A percentile compares a stretch with the other conserved stretches of the same genome.
Conservation (phyloP, 257 asterid genomes). For the Penstemon davidsonii region DNA sequence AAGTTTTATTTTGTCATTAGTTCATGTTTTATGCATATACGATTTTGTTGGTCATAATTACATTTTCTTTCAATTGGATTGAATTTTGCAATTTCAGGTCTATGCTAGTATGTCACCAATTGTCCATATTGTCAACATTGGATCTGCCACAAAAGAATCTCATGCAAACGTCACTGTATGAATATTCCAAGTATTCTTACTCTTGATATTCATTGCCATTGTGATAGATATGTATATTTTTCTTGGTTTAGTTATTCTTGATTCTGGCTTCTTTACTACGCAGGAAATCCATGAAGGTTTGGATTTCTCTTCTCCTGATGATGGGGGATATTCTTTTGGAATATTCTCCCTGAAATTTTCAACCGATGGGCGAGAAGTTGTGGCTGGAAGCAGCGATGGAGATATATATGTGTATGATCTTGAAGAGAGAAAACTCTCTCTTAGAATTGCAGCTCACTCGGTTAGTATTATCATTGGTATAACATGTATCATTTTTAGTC, state of each 20-base stretch:
- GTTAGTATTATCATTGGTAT: conserved; percentile 35
- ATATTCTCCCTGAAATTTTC: conserved; percentile 83
- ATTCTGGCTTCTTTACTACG: conserved; percentile 18
- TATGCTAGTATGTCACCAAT: conserved; percentile 86
- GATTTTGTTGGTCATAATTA: conserved; percentile 17
- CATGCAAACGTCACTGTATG: conserved; percentile 78
- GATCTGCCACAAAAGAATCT: conserved; percentile 63
- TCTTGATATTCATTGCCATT: conserved; percentile 11
- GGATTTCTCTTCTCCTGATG: conserved; percentile 56
- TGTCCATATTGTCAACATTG: conserved; percentile 61
- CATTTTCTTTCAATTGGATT: neutral
- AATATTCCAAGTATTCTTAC: conserved; percentile 18
- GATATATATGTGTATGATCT: conserved; percentile 86
- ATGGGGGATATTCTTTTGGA: conserved; percentile 63
- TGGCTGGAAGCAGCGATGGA: conserved; percentile 84
- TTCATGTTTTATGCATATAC: conserved; percentile 3
- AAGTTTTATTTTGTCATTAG: conserved; percentile 31
- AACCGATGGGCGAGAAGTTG: conserved; percentile 81
- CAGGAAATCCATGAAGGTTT: conserved; percentile 86
- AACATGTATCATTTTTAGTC: no score
- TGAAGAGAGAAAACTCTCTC: conserved; percentile 66
- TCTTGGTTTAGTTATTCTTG: conserved; percentile 7
- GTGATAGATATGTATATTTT: neutral
- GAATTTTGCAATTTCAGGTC: conserved; percentile 48
- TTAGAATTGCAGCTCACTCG: conserved; percentile 69